Evolutionary conservation across 306 rosid genomes (phyloP), one percentile per base, ranked within the genome.

Genomic region (Potentilla sterilis): DNA sequence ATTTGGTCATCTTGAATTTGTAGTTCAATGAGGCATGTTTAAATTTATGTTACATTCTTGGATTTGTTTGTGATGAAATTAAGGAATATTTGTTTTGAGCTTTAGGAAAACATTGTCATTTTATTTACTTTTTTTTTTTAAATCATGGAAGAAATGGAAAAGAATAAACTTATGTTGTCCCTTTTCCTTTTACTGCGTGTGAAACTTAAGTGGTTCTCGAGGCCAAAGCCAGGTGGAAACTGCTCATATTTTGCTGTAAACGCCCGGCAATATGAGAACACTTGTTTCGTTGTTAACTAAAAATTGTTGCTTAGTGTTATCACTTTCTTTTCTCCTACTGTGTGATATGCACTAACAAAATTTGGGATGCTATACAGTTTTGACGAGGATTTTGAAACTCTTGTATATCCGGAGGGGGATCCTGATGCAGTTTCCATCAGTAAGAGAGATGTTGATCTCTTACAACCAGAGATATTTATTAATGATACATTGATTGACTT

Each of bases 401-500:
- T 94, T 66, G 58, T 94, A 83, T 94, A 91, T 84, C 98, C 98
- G 3, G 86, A 91, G 85, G 98, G 98, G 81, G 95, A 94, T 62
- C 81, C 92, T 19, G 98, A 94, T 88, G 96, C 98, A 18, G 96
- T 94, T 82, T 88, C 97, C 75, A 84, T 94, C 16, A 82, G 91
- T 85, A 91, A 86, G 85, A 88, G 98, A 88, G 98, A 94, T 67
- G 97, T 90, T 86, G 98, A 91, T 88, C 86, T 94, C 78, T 79
- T 94, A 83, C 95, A 82, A 81, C 98, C 98, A n/a, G 98, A 94
- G 69, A 94, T 94, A 72, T 94, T 90, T 81, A 74, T 91, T 76
- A 94, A 94, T 79, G 98, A 91, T 85, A 94, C 98, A 22, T 87
- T 94, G 72, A 88, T 94, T 15, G 98, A 94, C 81, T 94, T 94